Percentiles rank a stretch among this genome's conserved stretches.
These are phyloP conservation scores for Aplosporella prunicola DNA, from an alignment of 2,329 filamentous ascomycete genomes.

Conservation along the genomic window DNA sequence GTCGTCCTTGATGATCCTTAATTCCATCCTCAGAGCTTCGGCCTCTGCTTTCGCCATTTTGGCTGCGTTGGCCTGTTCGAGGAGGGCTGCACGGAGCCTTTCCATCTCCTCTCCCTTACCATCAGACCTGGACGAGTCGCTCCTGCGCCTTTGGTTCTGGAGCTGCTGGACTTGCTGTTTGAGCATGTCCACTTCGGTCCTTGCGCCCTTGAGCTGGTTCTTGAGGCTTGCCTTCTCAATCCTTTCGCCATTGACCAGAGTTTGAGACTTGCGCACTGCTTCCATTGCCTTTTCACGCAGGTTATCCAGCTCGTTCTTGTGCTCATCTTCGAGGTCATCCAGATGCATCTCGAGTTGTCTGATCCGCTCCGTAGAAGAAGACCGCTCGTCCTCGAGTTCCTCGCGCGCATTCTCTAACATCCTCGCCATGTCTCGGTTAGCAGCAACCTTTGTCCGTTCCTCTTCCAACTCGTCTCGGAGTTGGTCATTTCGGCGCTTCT, in stretches of 20 bases:
- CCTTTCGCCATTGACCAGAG: constrained; percentile 3
- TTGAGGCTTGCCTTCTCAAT: constrained; percentile 4
- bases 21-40: background rate
- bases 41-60: constrained; percentile 1
- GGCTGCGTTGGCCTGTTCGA: background rate
- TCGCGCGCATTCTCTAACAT: background rate
- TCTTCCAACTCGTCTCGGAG: background rate
- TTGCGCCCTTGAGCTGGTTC: constrained; percentile 1
- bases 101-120: background rate
- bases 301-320: background rate
- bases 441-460: background rate
- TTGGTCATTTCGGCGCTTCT: background rate
- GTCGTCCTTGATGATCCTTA: background rate
- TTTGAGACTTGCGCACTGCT: constrained; percentile 4
- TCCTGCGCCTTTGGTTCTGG: too few species aligned
- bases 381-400: constrained; percentile 1
- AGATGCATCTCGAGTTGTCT: background rate
- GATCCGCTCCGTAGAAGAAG: background rate
- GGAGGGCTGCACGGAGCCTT: background rate
- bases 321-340: background rate
- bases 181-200: constrained; percentile 4
- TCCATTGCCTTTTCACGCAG: constrained; percentile 4
- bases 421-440: background rate
- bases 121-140: too few species aligned
- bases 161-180: background rate